Evolutionary conservation across 768 basidiomycete species (phyloP).

Genomic region (Trametes meyenii): DNA sequence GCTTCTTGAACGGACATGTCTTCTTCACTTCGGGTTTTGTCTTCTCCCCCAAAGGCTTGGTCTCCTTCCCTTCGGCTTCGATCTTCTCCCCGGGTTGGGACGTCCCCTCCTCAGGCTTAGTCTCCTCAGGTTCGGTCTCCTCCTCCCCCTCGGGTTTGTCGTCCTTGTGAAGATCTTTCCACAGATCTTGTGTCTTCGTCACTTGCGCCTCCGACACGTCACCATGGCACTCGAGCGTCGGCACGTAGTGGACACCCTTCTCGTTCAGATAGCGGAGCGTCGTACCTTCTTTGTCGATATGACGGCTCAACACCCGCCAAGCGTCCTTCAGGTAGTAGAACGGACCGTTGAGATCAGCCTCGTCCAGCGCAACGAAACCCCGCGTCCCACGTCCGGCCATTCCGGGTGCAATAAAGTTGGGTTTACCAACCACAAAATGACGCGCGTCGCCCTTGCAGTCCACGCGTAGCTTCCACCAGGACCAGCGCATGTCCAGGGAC

Average conservation of each 20-base stretch:
- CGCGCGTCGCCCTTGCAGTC: not conserved
- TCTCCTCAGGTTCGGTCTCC: too few species aligned
- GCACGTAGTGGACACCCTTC: not conserved
- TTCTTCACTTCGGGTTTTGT: too few species aligned
- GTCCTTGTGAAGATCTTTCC: not conserved
- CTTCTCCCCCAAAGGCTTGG: too few species aligned
- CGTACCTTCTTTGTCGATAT: constrained; percentile 6
- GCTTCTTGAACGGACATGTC: not conserved
- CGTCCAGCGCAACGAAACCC: constrained; percentile 17
- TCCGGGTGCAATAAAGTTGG: not conserved
- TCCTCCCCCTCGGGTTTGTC: not conserved
- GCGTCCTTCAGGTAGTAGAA: constrained; percentile 21
- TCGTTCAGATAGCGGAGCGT: not conserved
- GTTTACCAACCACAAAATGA: constrained; percentile 7
- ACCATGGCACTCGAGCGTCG: constrained; percentile 1
- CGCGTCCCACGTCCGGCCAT: constrained; percentile 11
- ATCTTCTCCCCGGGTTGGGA: too few species aligned
- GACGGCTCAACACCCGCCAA: constrained; percentile 6
- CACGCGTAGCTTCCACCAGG: not conserved
- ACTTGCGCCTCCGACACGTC: not conserved
- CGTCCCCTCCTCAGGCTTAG: too few species aligned
- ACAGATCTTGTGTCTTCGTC: not conserved
- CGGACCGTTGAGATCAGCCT: not conserved
- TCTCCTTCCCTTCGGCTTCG: too few species aligned
- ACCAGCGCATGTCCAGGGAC: not conserved